Base-by-base conservation (phyloP, 148 eudicot species). In the Silene latifolia region DNA sequence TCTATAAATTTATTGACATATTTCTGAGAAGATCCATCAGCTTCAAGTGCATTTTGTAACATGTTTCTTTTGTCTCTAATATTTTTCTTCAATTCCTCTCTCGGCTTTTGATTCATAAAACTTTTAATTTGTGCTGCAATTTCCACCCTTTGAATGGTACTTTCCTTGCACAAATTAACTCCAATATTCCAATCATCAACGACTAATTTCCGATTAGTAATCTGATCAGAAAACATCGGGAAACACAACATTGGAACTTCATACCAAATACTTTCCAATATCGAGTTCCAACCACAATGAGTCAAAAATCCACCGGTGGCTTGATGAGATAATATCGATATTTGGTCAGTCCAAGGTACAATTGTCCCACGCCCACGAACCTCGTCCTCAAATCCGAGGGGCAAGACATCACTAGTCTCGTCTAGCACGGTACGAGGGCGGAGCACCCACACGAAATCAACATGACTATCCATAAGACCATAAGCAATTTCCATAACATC, bases 281-380 rank as follows among this genome's bases (percentile, higher is more conserved):
- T 69, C 17, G 97, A 91, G 62, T 91, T 91, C 97, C 93, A 91
- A 1, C 97, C 97, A 42, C 92, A 89, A 27, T 91, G 93, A 13
- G 89, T 87, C 69, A 91, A 48, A 63, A 91, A 91, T 25, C 93
- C 97, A 53, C 92, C 89, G 4, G 85, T 57, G 0, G 92, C 85
- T 0, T 44, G 76, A 68, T 89, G 88, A 11, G 81, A 61, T 56
- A 91, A 20, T 5, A 89, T 87, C 72, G 78, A 76, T 14, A 74
- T 78, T 19, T 91, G 97, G 29, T 80, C 72, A 18, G 92, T 88
- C 97, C 97, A 91, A 0, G 87, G 85, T 39, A 91, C 77, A 47
- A 91, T 78, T 67, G 84, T 58, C 57, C 88, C 90, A 21, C 83
- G 85, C 39, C 84, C 85, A 14, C 72, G 53, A 11, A 77, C 73